A percentile compares a stretch with the other conserved stretches of the same genome.
These are phyloP conservation scores for Ceratocystiopsis minuta DNA, from an alignment of 2,329 filamentous ascomycete species.

Conservation along the genomic window DNA sequence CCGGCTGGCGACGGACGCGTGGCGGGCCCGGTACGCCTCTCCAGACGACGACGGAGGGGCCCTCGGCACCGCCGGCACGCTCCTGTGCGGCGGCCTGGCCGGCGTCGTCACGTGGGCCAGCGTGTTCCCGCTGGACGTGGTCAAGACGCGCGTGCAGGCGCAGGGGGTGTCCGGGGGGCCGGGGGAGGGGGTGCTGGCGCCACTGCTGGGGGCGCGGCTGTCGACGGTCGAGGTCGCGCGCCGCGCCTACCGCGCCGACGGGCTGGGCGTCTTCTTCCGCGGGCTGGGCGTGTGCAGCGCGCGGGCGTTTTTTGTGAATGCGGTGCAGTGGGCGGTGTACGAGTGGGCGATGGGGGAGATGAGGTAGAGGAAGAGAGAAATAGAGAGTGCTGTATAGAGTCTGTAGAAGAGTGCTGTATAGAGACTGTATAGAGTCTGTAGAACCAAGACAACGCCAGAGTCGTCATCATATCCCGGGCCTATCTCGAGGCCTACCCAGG, in stretches of 20 bases:
- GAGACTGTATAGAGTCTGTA: too few species aligned
- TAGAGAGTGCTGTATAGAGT: too few species aligned
- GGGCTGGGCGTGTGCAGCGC: conserved; percentile 67
- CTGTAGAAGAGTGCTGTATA: too few species aligned
- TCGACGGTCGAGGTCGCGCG: conserved; percentile 46
- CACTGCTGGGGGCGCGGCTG: too few species aligned
- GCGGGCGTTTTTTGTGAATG: conserved; percentile 82
- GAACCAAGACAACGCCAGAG: too few species aligned
- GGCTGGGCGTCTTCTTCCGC: conserved; percentile 47
- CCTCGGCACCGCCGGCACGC: conserved; percentile 27
- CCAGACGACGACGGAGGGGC: conserved; percentile 1
- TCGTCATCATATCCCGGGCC: too few species aligned
- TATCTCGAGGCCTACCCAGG: too few species aligned
- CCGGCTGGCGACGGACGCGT: conserved; percentile 47
- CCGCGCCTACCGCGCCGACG: conserved; percentile 46
- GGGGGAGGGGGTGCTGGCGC: too few species aligned
- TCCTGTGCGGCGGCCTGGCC: conserved; percentile 74
- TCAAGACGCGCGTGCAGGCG: conserved; percentile 84
- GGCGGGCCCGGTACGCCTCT: not conserved
- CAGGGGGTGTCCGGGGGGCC: too few species aligned
- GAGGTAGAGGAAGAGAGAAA: conserved; percentile 9
- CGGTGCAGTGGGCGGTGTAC: conserved; percentile 81
- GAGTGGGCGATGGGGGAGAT: conserved; percentile 64
- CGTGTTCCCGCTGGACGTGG: conserved; percentile 77
- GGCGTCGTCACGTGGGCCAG: conserved; percentile 79